Evolutionary conservation across 2,329 filamentous ascomycete genomes (phyloP).

Genomic region (Botryotinia convoluta): DNA sequence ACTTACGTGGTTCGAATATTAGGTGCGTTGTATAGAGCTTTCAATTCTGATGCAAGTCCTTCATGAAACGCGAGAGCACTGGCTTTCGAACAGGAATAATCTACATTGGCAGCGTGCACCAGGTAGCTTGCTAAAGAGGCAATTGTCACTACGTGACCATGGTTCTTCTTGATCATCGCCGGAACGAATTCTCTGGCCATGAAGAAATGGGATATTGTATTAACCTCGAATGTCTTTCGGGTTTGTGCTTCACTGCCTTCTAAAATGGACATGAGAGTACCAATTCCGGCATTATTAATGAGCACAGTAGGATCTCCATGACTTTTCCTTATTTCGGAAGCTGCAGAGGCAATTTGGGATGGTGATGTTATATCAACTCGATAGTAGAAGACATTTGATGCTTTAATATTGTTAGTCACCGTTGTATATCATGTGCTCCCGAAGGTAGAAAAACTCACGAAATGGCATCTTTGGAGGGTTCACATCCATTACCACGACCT

Average conservation of each 20-base stretch:
- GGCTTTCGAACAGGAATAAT: constrained; percentile 68
- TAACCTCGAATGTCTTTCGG: constrained; percentile 67
- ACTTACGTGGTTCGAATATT: constrained; percentile 49
- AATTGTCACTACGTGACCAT: constrained; percentile 71
- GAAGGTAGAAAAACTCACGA: constrained; percentile 23
- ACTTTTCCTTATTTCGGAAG: constrained; percentile 50
- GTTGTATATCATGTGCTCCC: constrained; percentile 9
- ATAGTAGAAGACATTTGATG: constrained; percentile 59
- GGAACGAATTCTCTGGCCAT: constrained; percentile 65
- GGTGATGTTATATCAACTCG: constrained; percentile 65
- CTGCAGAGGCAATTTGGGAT: constrained; percentile 50
- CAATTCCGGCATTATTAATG: constrained; percentile 69
- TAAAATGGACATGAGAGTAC: constrained; percentile 57
- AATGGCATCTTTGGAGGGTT: constrained; percentile 47
- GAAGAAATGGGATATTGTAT: constrained; percentile 65
- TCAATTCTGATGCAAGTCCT: constrained; percentile 56
- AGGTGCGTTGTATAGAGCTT: constrained; percentile 58
- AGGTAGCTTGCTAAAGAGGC: constrained; percentile 45
- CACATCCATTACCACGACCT: constrained; percentile 69
- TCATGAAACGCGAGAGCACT: constrained; percentile 67
- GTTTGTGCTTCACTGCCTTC: constrained; percentile 54
- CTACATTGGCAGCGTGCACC: constrained; percentile 43
- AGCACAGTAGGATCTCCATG: constrained; percentile 66
- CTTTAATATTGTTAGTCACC: constrained; percentile 32
- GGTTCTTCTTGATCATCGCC: constrained; percentile 59